Evolutionary conservation across 176 grass and related monocot genomes (phyloP), one percentile per base, ranked within the genome.

Genomic region (Phoenix roebelenii): DNA sequence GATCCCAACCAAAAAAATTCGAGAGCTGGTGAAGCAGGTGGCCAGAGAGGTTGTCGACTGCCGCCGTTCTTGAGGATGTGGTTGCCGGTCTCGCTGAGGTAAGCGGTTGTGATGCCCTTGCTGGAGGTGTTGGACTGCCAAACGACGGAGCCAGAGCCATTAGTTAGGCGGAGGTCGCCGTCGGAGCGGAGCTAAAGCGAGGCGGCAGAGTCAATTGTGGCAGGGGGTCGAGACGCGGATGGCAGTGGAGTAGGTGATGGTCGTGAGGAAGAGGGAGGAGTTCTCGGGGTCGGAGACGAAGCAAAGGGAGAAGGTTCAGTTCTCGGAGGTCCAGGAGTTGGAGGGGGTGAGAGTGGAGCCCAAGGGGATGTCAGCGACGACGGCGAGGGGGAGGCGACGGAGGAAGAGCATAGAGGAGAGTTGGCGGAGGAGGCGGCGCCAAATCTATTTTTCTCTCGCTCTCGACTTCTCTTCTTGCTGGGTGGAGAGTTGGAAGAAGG

Each of bases 161-260:
- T 88, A 63, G 73, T 25, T 15, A 98, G 84, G 72, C 68, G 73
- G 67, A 98, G 82, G 82, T 92, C 76, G 56, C 93, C 87, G 53
- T 20, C 75, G 15, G 52, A 60, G 3, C 66, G 60, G 63, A 98
- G 87, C 51, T 71, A 76, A 73, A 98, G 73, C 32, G 81, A 85
- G 22, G 72, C 84, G 0, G 64, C 57, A 0, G 87, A 98, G 76
- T 92, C 84, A 4, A 98, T 73, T 16, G 72, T 44, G 28, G 55
- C 52, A 9, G 35, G 10, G 35, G 22, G 87, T 66, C 87, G 87
- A 72, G 63, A 90, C 23, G 26, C 73, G 57, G 59, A 85, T 71
- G 52, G 76, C 72, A 58, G 77, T 56, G 51, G 84, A 39, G 84
- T 83, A 98, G 63, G 76, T 20, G 63, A 98, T 61, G 44, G 84